phyloP scores from a whole-genome alignment of 2,329 filamentous ascomycete species.

The Domatiomyces catenatus region DNA sequence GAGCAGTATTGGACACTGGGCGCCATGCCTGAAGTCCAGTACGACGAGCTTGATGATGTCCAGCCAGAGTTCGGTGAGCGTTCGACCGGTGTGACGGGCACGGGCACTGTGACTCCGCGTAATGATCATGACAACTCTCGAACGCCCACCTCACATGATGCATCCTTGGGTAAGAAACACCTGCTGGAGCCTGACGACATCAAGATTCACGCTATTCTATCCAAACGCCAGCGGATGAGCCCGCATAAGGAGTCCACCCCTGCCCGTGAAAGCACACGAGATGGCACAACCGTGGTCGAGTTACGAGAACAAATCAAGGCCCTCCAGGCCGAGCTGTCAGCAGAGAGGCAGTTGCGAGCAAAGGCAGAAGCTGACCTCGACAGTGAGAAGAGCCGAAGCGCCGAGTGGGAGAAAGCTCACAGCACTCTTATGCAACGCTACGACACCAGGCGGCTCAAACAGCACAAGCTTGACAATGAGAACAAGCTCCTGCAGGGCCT shows the following conservation, averaged over 20 bases:
- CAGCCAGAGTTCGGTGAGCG: conserved; percentile 6
- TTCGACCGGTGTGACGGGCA: conserved; percentile 3
- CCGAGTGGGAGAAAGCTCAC: conserved; percentile 22
- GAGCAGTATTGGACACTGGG: conserved; percentile 25
- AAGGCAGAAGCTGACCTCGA: conserved; percentile 19
- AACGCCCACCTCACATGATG: conserved; percentile 15
- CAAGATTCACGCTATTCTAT: conserved; percentile 8
- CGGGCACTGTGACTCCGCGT: conserved; percentile 9
- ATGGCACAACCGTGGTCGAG: conserved; percentile 7
- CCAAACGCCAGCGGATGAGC: conserved; percentile 27
- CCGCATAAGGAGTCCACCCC: conserved; percentile 24
- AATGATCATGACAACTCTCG: conserved; percentile 7
- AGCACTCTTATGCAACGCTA: conserved; percentile 29
- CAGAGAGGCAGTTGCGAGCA: conserved; percentile 18
- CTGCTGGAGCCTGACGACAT: conserved; percentile 18
- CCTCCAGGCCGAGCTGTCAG: conserved; percentile 8
- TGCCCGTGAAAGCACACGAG: conserved; percentile 22
- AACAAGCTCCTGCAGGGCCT: conserved; percentile 16
- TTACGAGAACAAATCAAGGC: conserved; percentile 18
- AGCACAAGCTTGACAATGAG: conserved; percentile 25
- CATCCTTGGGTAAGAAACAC: conserved; percentile 18
- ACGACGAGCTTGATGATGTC: conserved; percentile 20
- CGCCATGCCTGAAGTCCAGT: conserved; percentile 24
- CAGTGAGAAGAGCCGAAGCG: conserved; percentile 21
- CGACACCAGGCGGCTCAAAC: conserved; percentile 24